Percentiles rank a stretch among this genome's conserved stretches.
phyloP scores from a whole-genome alignment of 306 rosid species.

The Ormosia semicastrata region DNA sequence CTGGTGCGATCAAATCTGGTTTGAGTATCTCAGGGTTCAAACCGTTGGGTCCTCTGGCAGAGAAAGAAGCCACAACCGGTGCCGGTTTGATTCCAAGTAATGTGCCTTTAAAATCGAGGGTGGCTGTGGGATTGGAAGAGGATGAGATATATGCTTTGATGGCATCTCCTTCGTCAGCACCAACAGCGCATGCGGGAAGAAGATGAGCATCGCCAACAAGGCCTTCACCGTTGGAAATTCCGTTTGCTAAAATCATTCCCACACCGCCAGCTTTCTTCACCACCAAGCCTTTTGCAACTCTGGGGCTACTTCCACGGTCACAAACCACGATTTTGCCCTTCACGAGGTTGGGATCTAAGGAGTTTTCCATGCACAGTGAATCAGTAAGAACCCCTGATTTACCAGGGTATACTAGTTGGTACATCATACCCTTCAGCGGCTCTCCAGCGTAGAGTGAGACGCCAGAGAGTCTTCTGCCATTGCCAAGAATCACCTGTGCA shows the following conservation, averaged over 20 bases:
- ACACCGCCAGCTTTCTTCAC: slow-evolving; percentile 87
- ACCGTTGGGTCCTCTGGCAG: slow-evolving; percentile 77
- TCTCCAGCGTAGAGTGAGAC: slow-evolving; percentile 75
- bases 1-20: slow-evolving; percentile 89
- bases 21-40: slow-evolving; percentile 75
- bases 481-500: slow-evolving; percentile 56
- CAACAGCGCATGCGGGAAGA: slow-evolving; percentile 76
- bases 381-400: slow-evolving; percentile 62
- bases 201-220: slow-evolving; percentile 85
- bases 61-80: slow-evolving; percentile 80
- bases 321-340: slow-evolving; percentile 77
- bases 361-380: slow-evolving; percentile 82
- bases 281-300: slow-evolving; percentile 84
- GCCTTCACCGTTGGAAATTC: slow-evolving; percentile 79
- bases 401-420: slow-evolving; percentile 72
- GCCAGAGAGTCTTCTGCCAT: slow-evolving; percentile 61
- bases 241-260: slow-evolving; percentile 87
- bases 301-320: slow-evolving; percentile 74
- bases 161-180: slow-evolving; percentile 65
- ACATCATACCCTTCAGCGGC: slow-evolving; percentile 62
- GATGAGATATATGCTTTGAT: slow-evolving; percentile 64
- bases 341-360: slow-evolving; percentile 64
- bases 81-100: slow-evolving; percentile 85
- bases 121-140: slow-evolving; percentile 53
- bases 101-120: slow-evolving; percentile 76